These are phyloP conservation scores for Hordeum vulgare DNA, from an alignment of 176 grass and related monocot species.

Conservation along the genomic window DNA sequence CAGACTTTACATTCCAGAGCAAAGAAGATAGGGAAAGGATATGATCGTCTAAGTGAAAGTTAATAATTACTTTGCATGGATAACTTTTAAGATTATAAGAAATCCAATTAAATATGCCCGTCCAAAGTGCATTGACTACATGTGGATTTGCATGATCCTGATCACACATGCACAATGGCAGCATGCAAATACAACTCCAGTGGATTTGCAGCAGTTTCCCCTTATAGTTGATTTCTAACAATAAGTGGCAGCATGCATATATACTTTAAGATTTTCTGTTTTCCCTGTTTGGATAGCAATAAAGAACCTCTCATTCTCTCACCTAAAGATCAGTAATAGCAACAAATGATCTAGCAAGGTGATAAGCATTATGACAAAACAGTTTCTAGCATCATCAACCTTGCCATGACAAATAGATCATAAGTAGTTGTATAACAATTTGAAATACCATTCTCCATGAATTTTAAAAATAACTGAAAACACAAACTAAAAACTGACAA, in stretches of 20 bases:
- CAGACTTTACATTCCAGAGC: not conserved
- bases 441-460: not conserved
- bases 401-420: constrained; percentile 16
- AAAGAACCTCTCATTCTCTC: not conserved
- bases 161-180: too few relatives aligned
- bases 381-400: not conserved
- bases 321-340: not conserved
- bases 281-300: not conserved
- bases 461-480: not conserved
- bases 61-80: not conserved
- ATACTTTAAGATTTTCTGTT: not conserved
- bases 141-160: too few relatives aligned
- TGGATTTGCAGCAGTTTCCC: not conserved
- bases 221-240: not conserved
- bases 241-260: not conserved
- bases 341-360: not conserved
- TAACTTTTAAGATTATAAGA: constrained; percentile 2
- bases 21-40: not conserved
- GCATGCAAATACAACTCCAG: not conserved
- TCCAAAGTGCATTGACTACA: not conserved
- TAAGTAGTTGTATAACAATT: not conserved
- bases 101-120: not conserved
- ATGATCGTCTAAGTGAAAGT: not conserved
- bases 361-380: not conserved
- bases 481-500: constrained; percentile 4